Base-by-base conservation (phyloP, 202 grass and related monocot genomes). In the Setaria viridis region DNA sequence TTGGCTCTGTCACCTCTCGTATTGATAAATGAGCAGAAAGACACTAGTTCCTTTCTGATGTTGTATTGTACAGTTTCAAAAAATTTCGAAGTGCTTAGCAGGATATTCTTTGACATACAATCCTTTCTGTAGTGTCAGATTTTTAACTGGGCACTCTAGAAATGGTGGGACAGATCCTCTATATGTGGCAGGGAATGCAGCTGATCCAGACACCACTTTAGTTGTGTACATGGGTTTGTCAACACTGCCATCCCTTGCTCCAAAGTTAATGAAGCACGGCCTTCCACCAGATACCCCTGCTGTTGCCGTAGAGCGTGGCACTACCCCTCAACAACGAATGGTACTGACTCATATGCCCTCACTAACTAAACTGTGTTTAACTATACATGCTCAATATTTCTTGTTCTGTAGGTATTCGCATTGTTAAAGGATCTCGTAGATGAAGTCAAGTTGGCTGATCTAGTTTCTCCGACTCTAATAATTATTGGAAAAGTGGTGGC, bases 171-270 rank as follows among this genome's bases (percentile, higher is more conserved):
- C 90, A n/a, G 93, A 99, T 78, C 93, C 97, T 79, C 82, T 99
- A 45, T 85, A 85, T 91, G 93, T 98, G 48, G 93, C 91, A 64
- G 93, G 92, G 43, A 96, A 91, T 92, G 97, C 91, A 30, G 91
- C 90, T 59, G 97, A 99, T 76, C 90, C 90, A 15, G 92, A 96
- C 82, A 93, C 95, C 57, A 98, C 95, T 79, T 90, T 98, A 46
- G 95, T 98, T 78, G 91, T 98, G 42, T 98, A 98, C 76, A 98
- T 98, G 95, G 95, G 95, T 77, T 90, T 98, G 67, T 94, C 93
- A 56, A 99, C 97, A 51, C 80, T 99, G 19, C 82, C 90, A 53
- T 83, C 92, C 78, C 93, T 99, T 45, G 82, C 90, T 69, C 86
- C 85, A 21, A 99, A 99, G 85, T 84, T 99, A 59, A 94, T 94